These are phyloP conservation scores for Podaxis sp. DNA, from an alignment of 768 basidiomycete genomes.

Conservation along the genomic window DNA sequence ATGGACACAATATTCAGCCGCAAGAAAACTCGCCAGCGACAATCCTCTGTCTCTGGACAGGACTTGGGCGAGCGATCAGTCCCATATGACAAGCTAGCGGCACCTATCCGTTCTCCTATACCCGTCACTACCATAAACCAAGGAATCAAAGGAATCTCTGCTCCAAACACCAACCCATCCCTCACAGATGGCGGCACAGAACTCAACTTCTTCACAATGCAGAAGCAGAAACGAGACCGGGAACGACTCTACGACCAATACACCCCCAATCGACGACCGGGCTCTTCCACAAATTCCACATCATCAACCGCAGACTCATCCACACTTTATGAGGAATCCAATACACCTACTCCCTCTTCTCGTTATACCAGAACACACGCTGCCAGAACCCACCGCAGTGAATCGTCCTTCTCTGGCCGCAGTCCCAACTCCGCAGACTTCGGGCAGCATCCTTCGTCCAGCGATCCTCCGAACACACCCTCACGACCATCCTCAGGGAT, in stretches of 20 bases:
- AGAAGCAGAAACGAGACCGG: slow-evolving; percentile 50
- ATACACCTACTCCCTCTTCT: slow-evolving; percentile 28
- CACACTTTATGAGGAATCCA: slow-evolving; percentile 53
- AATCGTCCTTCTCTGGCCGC: slow-evolving; percentile 46
- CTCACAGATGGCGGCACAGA: slow-evolving; percentile 72
- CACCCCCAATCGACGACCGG: slow-evolving; percentile 34
- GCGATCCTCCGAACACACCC: slow-evolving; percentile 31
- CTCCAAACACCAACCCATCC: slow-evolving; percentile 81
- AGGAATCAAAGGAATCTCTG: slow-evolving; percentile 67
- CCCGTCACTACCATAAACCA: slow-evolving; percentile 55
- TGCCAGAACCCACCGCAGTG: slow-evolving; percentile 48
- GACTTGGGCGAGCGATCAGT: slow-evolving; percentile 67
- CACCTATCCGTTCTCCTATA: slow-evolving; percentile 57
- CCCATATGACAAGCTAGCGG: slow-evolving; percentile 67
- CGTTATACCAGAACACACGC: slow-evolving; percentile 30
- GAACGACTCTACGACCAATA: slow-evolving; percentile 49
- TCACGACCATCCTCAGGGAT: slow-evolving; percentile 49
- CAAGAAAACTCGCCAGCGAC: slow-evolving; percentile 59
- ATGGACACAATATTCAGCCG: slow-evolving; percentile 73
- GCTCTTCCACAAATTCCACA: slow-evolving; percentile 49
- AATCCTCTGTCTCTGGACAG: slow-evolving; percentile 57
- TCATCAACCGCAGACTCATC: slow-evolving; percentile 54
- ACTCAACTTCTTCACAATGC: slow-evolving; percentile 58
- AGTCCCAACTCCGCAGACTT: slow-evolving; percentile 56
- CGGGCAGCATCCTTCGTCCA: slow-evolving; percentile 35